These are phyloP conservation scores for Kalanchoe fedtschenkoi DNA, from an alignment of 164 flowering plant genomes.

Conservation along the genomic window DNA sequence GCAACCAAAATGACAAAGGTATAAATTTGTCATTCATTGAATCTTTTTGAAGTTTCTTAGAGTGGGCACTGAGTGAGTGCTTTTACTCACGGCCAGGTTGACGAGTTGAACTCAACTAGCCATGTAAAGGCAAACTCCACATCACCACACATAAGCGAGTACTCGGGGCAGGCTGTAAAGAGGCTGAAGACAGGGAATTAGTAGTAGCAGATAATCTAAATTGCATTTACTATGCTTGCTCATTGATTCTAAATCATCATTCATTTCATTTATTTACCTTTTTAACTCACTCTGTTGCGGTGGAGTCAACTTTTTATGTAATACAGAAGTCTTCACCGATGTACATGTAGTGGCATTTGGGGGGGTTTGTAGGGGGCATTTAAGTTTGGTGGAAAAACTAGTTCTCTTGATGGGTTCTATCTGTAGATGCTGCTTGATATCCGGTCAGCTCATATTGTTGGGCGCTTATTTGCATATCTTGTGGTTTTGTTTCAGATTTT, in stretches of 20 bases:
- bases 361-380: too few species aligned
- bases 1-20: constrained; percentile 40
- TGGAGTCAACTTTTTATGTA: background rate
- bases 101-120: constrained; percentile 27
- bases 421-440: too few species aligned
- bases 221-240: constrained; percentile 4
- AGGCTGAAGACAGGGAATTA: constrained; percentile 42
- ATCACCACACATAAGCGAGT: constrained; percentile 28
- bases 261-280: constrained; percentile 22
- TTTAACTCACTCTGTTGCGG: constrained; percentile 9
- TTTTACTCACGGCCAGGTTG: constrained; percentile 18
- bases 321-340: background rate
- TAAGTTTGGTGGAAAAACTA: too few species aligned
- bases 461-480: too few species aligned
- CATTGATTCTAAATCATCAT: constrained; percentile 11
- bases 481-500: too few species aligned
- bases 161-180: constrained; percentile 34
- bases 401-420: too few species aligned
- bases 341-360: background rate
- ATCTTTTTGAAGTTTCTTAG: background rate
- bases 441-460: too few species aligned
- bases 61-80: background rate
- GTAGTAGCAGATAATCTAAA: constrained; percentile 12
- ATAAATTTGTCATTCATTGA: background rate
- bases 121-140: constrained; percentile 28